Conservation (phyloP, 345 rosid genomes). For the Hibiscus tridactylites region DNA sequence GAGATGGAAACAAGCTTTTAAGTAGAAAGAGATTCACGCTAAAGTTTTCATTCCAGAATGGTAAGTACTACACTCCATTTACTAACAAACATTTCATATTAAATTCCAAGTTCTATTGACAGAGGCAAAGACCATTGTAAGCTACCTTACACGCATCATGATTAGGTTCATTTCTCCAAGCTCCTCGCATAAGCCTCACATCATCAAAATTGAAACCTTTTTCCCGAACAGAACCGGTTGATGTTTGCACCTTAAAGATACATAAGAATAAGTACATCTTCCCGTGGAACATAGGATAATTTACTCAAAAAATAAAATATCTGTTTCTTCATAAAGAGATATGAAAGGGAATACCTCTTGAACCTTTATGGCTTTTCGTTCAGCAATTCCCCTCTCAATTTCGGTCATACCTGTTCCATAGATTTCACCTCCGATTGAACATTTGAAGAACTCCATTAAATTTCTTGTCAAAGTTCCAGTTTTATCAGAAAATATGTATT, state of each 20-base stretch:
- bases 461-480: slow-evolving; percentile 98
- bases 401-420: slow-evolving; percentile 96
- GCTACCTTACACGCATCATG: slow-evolving; percentile 90
- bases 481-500: slow-evolving; percentile 95
- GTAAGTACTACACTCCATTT: background rate
- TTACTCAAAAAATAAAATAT: background rate
- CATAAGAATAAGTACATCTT: slow-evolving; percentile 3
- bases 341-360: slow-evolving; percentile 45
- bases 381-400: slow-evolving; percentile 76
- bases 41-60: background rate
- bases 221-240: slow-evolving; percentile 47
- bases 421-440: slow-evolving; percentile 92
- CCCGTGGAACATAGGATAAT: background rate
- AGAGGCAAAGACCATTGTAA: slow-evolving; percentile 8
- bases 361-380: slow-evolving; percentile 57
- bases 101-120: slow-evolving; percentile 1
- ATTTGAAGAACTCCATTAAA: slow-evolving; percentile 98
- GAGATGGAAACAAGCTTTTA: too few species aligned
- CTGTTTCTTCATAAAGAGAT: background rate
- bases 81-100: background rate
- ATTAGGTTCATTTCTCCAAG: slow-evolving; percentile 96
- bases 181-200: slow-evolving; percentile 82
- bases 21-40: background rate
- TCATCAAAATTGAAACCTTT: slow-evolving; percentile 98
- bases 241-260: slow-evolving; percentile 37